Conservation (phyloP, 2,329 filamentous ascomycete species). For the Cryphonectria naterciae region DNA sequence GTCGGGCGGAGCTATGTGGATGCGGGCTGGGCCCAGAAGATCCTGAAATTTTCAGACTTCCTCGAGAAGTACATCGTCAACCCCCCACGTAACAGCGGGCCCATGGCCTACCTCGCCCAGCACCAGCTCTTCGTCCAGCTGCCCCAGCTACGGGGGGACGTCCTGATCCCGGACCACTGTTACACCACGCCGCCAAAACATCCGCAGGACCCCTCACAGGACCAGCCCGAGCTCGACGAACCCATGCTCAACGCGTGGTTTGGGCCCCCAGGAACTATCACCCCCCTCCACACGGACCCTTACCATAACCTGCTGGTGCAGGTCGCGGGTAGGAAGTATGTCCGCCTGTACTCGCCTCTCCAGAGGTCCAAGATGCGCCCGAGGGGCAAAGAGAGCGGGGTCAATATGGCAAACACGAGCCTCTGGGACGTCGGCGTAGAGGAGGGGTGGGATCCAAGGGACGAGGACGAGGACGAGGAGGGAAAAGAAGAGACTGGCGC, state of each 20-base stretch:
- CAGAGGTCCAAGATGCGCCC: conserved; percentile 64
- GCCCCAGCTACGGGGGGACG: conserved; percentile 74
- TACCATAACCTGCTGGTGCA: conserved; percentile 93
- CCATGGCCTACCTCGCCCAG: conserved; percentile 86
- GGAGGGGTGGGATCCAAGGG: conserved; percentile 59
- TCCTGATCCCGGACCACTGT: conserved; percentile 82
- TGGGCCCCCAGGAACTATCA: conserved; percentile 84
- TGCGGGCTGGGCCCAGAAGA: conserved; percentile 78
- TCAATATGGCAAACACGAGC: conserved; percentile 94
- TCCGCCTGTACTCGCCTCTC: conserved; percentile 80
- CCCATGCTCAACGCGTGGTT: conserved; percentile 91
- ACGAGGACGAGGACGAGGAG: conserved; percentile 30
- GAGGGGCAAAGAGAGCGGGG: conserved; percentile 65
- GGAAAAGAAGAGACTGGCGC: conserved; percentile 38
- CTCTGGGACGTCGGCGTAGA: conserved; percentile 73
- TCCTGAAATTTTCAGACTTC: conserved; percentile 77
- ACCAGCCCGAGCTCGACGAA: conserved; percentile 47
- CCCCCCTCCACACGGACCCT: conserved; percentile 89
- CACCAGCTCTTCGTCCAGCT: conserved; percentile 87
- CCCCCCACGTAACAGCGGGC: neutral
- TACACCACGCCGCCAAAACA: conserved; percentile 70
- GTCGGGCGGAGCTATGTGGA: conserved; percentile 88
- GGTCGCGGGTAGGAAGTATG: conserved; percentile 87
- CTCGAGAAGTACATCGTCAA: conserved; percentile 62
- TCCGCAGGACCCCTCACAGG: conserved; percentile 41